Conservation (phyloP, 805 yeast genomes). For the Monosporozyma siamensis region DNA sequence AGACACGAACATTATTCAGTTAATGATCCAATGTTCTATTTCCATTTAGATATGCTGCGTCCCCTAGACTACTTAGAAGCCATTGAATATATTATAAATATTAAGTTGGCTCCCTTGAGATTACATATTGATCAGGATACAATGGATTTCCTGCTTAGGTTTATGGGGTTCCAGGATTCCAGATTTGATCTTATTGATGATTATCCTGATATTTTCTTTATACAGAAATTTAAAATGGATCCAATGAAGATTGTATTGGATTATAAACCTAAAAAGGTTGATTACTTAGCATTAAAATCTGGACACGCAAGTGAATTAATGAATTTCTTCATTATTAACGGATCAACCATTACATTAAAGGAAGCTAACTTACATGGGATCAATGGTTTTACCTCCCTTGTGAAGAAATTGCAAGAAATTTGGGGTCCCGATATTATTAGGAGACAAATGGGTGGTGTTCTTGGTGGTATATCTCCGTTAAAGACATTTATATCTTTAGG, state of each 20-base stretch:
- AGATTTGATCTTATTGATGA: slow-evolving; percentile 53
- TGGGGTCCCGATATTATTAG: slow-evolving; percentile 86
- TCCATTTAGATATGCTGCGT: slow-evolving; percentile 48
- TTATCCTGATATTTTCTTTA: slow-evolving; percentile 54
- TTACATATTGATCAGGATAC: slow-evolving; percentile 91
- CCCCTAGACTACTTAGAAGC: slow-evolving; percentile 60
- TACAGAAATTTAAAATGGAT: slow-evolving; percentile 58
- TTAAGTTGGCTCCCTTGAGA: slow-evolving; percentile 59
- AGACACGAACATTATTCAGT: slow-evolving; percentile 56
- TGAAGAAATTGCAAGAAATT: slow-evolving; percentile 44
- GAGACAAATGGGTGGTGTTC: slow-evolving; percentile 71
- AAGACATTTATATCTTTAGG: slow-evolving; percentile 70
- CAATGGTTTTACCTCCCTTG: slow-evolving; percentile 59
- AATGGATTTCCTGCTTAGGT: slow-evolving; percentile 69
- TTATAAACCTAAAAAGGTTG: slow-evolving; percentile 85
- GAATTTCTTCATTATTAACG: slow-evolving; percentile 84
- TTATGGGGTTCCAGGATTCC: slow-evolving; percentile 68
- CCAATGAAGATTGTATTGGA: slow-evolving; percentile 61
- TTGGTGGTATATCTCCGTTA: slow-evolving; percentile 79
- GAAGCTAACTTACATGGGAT: slow-evolving; percentile 63
- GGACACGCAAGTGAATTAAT: slow-evolving; percentile 79
- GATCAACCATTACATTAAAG: slow-evolving; percentile 60
- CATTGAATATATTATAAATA: slow-evolving; percentile 50
- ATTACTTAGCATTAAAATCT: slow-evolving; percentile 73
- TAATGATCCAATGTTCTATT: slow-evolving; percentile 48